phyloP scores from a whole-genome alignment of 1,139 yeast species.

The Candida tunisiensis region DNA sequence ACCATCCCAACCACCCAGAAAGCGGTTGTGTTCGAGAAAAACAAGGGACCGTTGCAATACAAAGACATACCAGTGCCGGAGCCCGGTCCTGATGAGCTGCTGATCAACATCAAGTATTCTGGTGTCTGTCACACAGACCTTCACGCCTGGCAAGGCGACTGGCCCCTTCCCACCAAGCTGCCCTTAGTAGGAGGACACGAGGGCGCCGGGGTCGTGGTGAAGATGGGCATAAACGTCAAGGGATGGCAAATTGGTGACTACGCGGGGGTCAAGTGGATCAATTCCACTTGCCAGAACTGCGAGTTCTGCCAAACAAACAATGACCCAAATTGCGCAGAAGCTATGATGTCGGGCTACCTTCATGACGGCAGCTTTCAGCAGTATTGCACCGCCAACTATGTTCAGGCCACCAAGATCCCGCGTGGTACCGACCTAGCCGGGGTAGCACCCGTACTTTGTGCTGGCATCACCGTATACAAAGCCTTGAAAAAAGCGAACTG shows the following conservation, averaged over 20 bases:
- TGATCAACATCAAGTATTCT: conserved; percentile 34
- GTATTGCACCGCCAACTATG: conserved; percentile 73
- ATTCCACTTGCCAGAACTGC: conserved; percentile 59
- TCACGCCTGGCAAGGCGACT: conserved; percentile 62
- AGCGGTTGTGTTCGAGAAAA: conserved; percentile 53
- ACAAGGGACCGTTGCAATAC: conserved; percentile 47
- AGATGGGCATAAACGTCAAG: conserved; percentile 46
- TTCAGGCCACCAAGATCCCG: conserved; percentile 71
- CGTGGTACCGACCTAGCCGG: conserved; percentile 52
- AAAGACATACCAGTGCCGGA: conserved; percentile 47
- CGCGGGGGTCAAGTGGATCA: conserved; percentile 62
- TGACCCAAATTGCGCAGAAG: conserved; percentile 54
- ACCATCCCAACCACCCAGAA: conserved; percentile 47
- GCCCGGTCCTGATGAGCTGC: conserved; percentile 37
- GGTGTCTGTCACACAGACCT: conserved; percentile 27
- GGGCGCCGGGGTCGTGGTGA: conserved; percentile 76
- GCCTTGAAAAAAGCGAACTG: conserved; percentile 57
- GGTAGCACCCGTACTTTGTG: conserved; percentile 64
- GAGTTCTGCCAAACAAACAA: conserved; percentile 52
- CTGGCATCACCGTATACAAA: conserved; percentile 75
- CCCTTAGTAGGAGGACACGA: conserved; percentile 77
- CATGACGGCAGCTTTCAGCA: conserved; percentile 78
- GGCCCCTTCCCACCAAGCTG: conserved; percentile 47
- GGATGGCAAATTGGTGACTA: conserved; percentile 61
- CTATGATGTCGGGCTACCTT: conserved; percentile 62